Base-by-base conservation (phyloP, 2,329 filamentous ascomycete species). In the Samsoniella hepiali region DNA sequence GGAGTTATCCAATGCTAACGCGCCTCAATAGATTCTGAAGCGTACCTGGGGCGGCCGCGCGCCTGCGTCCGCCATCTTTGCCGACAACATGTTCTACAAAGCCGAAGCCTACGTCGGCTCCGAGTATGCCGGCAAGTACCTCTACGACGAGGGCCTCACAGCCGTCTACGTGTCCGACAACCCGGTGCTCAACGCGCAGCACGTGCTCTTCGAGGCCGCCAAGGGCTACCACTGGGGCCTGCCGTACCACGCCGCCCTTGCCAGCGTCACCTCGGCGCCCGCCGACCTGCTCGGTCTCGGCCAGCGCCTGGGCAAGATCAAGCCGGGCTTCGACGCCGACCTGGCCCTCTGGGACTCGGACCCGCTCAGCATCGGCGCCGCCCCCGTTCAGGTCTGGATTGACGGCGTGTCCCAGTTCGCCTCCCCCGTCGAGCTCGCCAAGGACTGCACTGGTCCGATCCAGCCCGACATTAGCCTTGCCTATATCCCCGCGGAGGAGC, bases 31-130 rank as follows among this genome's bases (percentile, higher is more conserved):
- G 79, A 82, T 86, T 32, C 76, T 87, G 3, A 85, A 84, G 69
- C 79, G 83, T 56, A 81, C 81, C 0, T 86, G 79, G 75, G 84
- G 84, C 15, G 80, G 78, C 13, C 78, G 78, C 0, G 73, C 82
- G 17, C 84, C 82, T n/a, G 83, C 81, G 3, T 82, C 79, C 17
- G 88, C 84, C n/a, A 76, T 89, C 3, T 91, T 91, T 68, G 87
- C 88, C 10, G 87, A 90, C 69, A 89, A 87, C 71, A 89, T 89
- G 84, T 88, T 84, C 72, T 91, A 90, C 80, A 90, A 91, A 74
- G 79, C 83, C 1, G 88, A 91, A 74, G 77, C 87, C 0, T 89
- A 88, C 67, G 77, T 84, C 5, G 88, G 82, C 0, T 88, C 86
- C 11, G 85, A 89, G 71, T 84, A 84, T 64, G 87, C 88, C 1